These are phyloP conservation scores for Helianthus annuus DNA, from an alignment of 129 eudicot genomes.

Conservation along the genomic window HanXRQr2.0-SUNRISE NC_035435.2:130159496-130159995, in stretches of 20 bases:
- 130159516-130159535: background rate
- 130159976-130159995: conserved; percentile 20
- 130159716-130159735: conserved; percentile 54
- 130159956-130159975: conserved; percentile 45
- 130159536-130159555: background rate
- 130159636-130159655: conserved; percentile 46
- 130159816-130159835: conserved; percentile 7
- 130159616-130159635: conserved; percentile 14
- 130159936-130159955: conserved; percentile 54
- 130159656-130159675: conserved; percentile 67
- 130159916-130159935: conserved; percentile 59
- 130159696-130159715: conserved; percentile 54
- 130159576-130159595: conserved; percentile 11
- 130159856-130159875: background rate
- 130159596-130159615: conserved; percentile 6
- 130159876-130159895: conserved; percentile 2
- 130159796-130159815: conserved; percentile 60
- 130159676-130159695: conserved; percentile 58
- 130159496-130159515: no score
- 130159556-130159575: background rate
- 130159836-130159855: background rate
- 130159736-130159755: conserved; percentile 71
- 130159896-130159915: conserved; percentile 64
- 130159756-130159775: conserved; percentile 86
- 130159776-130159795: conserved; percentile 78